Evolutionary conservation across 768 basidiomycete genomes (phyloP).

Genomic region (Hericium erinaceus): DNA sequence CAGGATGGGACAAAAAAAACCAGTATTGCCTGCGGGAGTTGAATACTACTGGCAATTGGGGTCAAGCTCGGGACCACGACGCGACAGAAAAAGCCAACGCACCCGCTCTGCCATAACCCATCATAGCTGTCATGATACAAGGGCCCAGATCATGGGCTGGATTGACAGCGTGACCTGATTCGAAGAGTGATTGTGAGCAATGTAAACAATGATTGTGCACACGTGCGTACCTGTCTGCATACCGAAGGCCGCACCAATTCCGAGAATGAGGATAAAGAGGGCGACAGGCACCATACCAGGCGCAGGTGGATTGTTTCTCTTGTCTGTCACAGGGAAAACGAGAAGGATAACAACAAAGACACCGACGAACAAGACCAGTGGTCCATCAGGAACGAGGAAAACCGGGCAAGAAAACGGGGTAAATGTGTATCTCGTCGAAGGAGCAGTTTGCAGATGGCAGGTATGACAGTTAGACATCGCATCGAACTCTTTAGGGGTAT

Average conservation of each 20-base stretch:
- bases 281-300: conserved; percentile 27
- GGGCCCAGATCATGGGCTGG: conserved; percentile 70
- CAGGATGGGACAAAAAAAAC: conserved; percentile 62
- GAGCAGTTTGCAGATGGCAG: conserved; percentile 32
- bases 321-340: conserved; percentile 46
- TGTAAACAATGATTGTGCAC: neutral
- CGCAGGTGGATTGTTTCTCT: conserved; percentile 37
- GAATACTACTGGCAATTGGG: conserved; percentile 20
- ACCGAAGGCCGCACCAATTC: conserved; percentile 47
- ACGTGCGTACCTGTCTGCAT: conserved; percentile 37
- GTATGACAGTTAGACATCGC: no score
- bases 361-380: conserved; percentile 33
- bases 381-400: neutral
- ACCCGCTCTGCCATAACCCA: no score
- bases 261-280: conserved; percentile 48
- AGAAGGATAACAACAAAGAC: conserved; percentile 44
- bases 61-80: conserved; percentile 35
- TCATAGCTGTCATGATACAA: conserved; percentile 44
- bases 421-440: conserved; percentile 33
- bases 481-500: neutral
- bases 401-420: neutral
- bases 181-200: neutral
- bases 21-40: conserved; percentile 52
- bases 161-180: conserved; percentile 48
- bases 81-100: neutral